phyloP scores from a whole-genome alignment of 495 filamentous ascomycete genomes.

The Xylaria telfairii region DNA sequence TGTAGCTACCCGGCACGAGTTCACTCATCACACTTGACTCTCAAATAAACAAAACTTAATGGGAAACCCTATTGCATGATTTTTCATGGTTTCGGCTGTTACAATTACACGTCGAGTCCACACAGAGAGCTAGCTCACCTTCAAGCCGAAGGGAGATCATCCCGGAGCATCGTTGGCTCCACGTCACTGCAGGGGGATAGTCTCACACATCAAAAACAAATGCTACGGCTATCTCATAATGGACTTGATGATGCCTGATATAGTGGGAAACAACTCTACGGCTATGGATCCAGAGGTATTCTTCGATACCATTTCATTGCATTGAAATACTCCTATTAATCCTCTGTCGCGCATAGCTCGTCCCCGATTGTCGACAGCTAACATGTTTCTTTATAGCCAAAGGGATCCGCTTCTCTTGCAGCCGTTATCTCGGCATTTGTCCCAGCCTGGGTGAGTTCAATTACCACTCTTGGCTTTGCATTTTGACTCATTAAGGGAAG shows the following conservation, averaged over 20 bases:
- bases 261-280: neutral
- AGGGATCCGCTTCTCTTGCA: conserved; percentile 38
- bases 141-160: neutral
- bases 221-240: neutral
- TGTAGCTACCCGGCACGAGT: neutral
- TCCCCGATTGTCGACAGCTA: neutral
- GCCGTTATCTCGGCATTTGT: conserved; percentile 37
- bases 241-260: neutral
- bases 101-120: too few relatives aligned
- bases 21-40: neutral
- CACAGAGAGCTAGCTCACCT: neutral
- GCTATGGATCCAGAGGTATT: conserved; percentile 17
- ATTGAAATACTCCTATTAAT: neutral
- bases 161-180: neutral
- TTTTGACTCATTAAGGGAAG: conserved; percentile 22
- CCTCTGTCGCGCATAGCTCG: neutral
- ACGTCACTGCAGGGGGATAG: neutral
- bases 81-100: neutral
- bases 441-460: conserved; percentile 35
- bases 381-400: conserved; percentile 30
- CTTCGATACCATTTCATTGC: neutral
- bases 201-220: neutral
- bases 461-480: neutral
- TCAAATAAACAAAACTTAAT: neutral
- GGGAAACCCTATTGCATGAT: too few relatives aligned